A percentile compares a stretch with the other conserved stretches of the same genome.
phyloP scores from a whole-genome alignment of 2,329 filamentous ascomycete genomes.

The Talaromyces sp. region DNA sequence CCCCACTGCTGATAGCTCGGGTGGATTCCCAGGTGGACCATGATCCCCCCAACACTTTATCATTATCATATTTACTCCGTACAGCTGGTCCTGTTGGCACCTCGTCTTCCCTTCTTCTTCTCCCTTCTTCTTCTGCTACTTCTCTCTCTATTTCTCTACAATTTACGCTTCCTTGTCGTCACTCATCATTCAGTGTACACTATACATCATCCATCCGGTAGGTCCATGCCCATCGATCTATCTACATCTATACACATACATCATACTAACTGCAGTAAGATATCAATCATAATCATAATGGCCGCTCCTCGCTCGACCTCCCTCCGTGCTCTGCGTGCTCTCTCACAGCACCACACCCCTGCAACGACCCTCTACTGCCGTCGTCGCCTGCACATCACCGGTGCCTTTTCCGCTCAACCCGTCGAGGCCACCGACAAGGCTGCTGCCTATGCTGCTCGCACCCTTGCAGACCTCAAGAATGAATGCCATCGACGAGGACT shows the following conservation, averaged over 20 bases:
- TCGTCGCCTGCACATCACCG: constrained; percentile 61
- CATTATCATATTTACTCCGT: constrained; percentile 13
- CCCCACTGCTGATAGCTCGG: constrained; percentile 11
- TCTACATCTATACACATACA: background rate
- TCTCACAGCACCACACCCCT: constrained; percentile 39
- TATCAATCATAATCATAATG: constrained; percentile 31
- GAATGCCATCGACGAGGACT: constrained; percentile 54
- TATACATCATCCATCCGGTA: background rate
- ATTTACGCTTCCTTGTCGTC: background rate
- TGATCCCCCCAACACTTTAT: constrained; percentile 7
- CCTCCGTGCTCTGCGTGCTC: constrained; percentile 45
- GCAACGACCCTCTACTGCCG: constrained; percentile 33
- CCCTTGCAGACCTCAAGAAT: constrained; percentile 50
- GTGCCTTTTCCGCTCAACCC: constrained; percentile 56
- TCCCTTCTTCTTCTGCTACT: background rate
- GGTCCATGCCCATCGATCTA: background rate
- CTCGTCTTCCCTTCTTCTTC: background rate
- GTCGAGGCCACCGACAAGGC: constrained; percentile 52
- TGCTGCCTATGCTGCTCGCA: constrained; percentile 52
- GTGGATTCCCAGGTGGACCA: background rate
- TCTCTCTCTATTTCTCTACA: background rate
- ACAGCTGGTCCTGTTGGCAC: background rate
- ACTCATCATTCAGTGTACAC: background rate
- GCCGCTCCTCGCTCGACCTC: constrained; percentile 47
- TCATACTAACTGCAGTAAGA: background rate